These are phyloP conservation scores for Solanum arcanum DNA, from an alignment of 257 asterid genomes.

Conservation along the genomic window DNA sequence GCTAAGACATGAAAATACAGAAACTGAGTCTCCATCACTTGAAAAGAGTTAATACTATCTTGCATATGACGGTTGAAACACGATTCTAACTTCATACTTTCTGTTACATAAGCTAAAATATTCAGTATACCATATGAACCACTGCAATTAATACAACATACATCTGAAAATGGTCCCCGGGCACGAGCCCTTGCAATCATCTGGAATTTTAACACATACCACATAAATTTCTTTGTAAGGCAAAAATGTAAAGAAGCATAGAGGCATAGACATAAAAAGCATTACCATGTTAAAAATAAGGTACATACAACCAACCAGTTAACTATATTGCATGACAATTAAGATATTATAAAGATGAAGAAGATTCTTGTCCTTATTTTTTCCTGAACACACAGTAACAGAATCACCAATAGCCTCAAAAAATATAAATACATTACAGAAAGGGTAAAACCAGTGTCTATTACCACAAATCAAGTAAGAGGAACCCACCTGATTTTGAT, in stretches of 20 bases:
- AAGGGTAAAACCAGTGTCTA: neutral
- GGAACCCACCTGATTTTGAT: constrained; percentile 52
- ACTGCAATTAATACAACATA: neutral
- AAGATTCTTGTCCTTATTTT: neutral
- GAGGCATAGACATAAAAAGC: neutral
- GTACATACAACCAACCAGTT: neutral
- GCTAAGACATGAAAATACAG: neutral
- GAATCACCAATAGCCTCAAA: neutral
- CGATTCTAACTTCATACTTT: neutral
- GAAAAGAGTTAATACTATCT: neutral
- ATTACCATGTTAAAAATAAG: neutral
- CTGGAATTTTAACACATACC: neutral
- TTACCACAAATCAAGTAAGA: neutral
- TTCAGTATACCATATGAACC: neutral
- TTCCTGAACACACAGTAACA: neutral
- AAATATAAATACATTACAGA: neutral
- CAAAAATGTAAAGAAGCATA: neutral
- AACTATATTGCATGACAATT: neutral
- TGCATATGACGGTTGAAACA: neutral
- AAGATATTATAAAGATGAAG: neutral
- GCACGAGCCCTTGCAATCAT: neutral
- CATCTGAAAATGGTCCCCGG: neutral
- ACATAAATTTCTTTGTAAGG: neutral
- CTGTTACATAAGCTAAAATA: neutral
- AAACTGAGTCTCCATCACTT: neutral